These are phyloP conservation scores for Arachis monticola DNA, from an alignment of 331 rosid genomes.

Conservation along the genomic window DNA sequence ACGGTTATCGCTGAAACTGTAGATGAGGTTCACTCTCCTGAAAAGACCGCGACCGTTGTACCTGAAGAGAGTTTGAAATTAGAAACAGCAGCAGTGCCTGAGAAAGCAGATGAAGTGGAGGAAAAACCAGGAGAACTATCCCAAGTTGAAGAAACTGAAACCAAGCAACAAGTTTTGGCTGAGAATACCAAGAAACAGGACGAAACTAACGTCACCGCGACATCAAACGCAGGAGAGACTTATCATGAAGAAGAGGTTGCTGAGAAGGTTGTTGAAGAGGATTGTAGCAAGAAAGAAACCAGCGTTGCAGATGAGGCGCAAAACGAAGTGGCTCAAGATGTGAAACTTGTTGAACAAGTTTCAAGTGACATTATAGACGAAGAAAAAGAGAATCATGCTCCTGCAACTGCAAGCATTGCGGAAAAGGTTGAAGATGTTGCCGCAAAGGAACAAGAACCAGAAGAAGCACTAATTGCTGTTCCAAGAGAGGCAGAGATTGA, in stretches of 20 bases:
- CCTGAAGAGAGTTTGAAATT: slow-evolving; percentile 30
- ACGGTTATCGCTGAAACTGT: slow-evolving; percentile 19
- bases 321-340: slow-evolving; percentile 37
- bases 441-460: slow-evolving; percentile 44
- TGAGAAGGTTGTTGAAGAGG: slow-evolving; percentile 46
- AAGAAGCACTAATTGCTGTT: slow-evolving; percentile 31
- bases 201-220: slow-evolving; percentile 22
- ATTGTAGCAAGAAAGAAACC: slow-evolving; percentile 48
- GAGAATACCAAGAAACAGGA: slow-evolving; percentile 43
- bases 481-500: slow-evolving; percentile 49
- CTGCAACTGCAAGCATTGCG: slow-evolving; percentile 12
- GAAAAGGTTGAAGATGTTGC: slow-evolving; percentile 37
- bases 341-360: slow-evolving; percentile 37
- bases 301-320: slow-evolving; percentile 41
- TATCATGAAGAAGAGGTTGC: slow-evolving; percentile 34
- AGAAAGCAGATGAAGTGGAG: slow-evolving; percentile 36
- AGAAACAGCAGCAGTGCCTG: slow-evolving; percentile 29
- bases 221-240: slow-evolving; percentile 37
- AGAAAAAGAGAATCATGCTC: slow-evolving; percentile 35
- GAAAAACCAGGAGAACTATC: slow-evolving; percentile 42
- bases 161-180: slow-evolving; percentile 33
- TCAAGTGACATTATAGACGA: slow-evolving; percentile 40
- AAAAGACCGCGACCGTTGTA: slow-evolving; percentile 25
- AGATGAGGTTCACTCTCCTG: slow-evolving; percentile 24
- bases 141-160: slow-evolving; percentile 45